These are phyloP conservation scores for Blastobotrys arbuscula DNA, from an alignment of 1,139 yeast species.

Conservation along the genomic window DNA sequence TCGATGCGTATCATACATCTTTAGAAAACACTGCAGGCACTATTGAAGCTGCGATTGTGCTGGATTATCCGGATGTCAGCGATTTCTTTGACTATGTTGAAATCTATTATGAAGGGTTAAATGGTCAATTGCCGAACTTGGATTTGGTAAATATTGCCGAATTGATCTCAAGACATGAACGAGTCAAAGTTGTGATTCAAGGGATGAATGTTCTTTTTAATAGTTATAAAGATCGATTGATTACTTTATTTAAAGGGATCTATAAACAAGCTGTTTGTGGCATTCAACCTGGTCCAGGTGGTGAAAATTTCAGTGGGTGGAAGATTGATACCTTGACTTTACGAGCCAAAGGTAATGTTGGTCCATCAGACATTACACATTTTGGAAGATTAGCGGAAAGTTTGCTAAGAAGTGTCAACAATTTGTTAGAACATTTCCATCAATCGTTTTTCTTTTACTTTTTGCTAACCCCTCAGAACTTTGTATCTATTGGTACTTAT, in stretches of 20 bases:
- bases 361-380: conserved; percentile 75
- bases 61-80: conserved; percentile 58
- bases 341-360: conserved; percentile 54
- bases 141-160: conserved; percentile 83
- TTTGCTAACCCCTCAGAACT: conserved; percentile 67
- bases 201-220: conserved; percentile 33
- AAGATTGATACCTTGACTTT: conserved; percentile 87
- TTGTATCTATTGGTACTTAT: conserved; percentile 92
- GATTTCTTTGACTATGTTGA: conserved; percentile 76
- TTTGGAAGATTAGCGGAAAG: conserved; percentile 90
- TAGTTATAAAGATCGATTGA: conserved; percentile 48
- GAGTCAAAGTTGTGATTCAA: conserved; percentile 63
- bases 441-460: conserved; percentile 94
- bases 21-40: conserved; percentile 92
- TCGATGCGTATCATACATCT: conserved; percentile 84
- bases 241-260: conserved; percentile 60
- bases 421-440: conserved; percentile 89
- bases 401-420: conserved; percentile 81
- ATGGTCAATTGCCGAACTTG: conserved; percentile 92
- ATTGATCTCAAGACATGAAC: conserved; percentile 66
- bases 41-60: conserved; percentile 82
- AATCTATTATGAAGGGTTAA: conserved; percentile 76
- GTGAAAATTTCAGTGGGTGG: conserved; percentile 95
- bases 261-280: conserved; percentile 69
- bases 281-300: conserved; percentile 50